Base-by-base conservation (phyloP, 495 filamentous ascomycete species). In the Cercophora sp. region DNA sequence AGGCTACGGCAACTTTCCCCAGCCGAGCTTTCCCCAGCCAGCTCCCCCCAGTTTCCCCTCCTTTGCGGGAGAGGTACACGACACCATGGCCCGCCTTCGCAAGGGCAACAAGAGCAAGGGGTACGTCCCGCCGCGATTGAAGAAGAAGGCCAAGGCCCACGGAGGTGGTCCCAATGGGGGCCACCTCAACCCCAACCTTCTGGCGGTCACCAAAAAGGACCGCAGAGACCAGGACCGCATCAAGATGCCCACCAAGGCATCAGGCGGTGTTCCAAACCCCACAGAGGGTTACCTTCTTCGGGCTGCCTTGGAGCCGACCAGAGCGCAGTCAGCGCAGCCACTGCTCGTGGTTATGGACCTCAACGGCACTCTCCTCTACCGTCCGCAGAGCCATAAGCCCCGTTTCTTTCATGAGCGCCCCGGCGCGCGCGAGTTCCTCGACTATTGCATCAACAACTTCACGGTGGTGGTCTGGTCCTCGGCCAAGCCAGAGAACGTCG, bases 391-490 rank as follows among this genome's bases (percentile, higher is more conserved):
- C 8, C 56, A 68, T 2, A 18, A 44, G 0, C 77, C 84, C 0
- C 72, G 68, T 0, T 60, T 59, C n/a, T 86, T 87, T 63, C 61
- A 75, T 2, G 64, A 72, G 39, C 83, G 93, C 3, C 85, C 85
- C 0, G 72, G 75, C 25, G 76, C 92, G 0, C 41, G 67, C 1
- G 23, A 66, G 0, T 97, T 98, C 70, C 69, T 97, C 0, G 45
- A 70, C 1, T 83, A 85, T 56, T 73, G 86, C 54, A 71, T 91
- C 44, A 57, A 75, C 15, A 80, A 82, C 22, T 88, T 91, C 71
- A 73, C 66, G 25, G 85, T 96, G 13, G 87, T 95, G 70, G 79
- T 98, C 48, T 98, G 93, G 92, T 94, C 91, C 0, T 92, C 87
- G 37, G 91, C 94, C 0, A 77, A 73, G 22, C 84, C 84, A 0